Evolutionary conservation across 176 grass and related monocot genomes (phyloP), one percentile per base, ranked within the genome.

Genomic region (Cymbopogon citratus): DNA sequence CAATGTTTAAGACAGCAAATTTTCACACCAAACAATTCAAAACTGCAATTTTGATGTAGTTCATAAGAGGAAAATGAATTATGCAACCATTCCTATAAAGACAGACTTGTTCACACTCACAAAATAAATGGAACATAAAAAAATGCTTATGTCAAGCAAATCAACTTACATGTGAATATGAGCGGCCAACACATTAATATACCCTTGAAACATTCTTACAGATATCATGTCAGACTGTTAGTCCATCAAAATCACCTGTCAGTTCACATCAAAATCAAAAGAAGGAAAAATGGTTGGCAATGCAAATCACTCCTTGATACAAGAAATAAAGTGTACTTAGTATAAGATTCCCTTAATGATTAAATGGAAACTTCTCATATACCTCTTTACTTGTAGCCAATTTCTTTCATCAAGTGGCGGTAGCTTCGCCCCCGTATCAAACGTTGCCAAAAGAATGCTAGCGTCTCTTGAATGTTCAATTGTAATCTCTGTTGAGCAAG

Each of bases 321-420:
- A 75, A 45, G 66, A 66, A 64, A 60, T 25, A 3, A 25, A 60
- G 9, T 60, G 56, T 63, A 63, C 1, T 13, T 19, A 67, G 49
- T 41, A 60, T 41, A 78, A 59, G 59, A 77, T 66, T 2, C 6
- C 23, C 76, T 19, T 73, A 81, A 67, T 38, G 39, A 67, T 8
- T 23, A 44, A n/a, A 75, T 3, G 12, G 19, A 36, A 81, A 35
- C 25, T 64, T 81, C 25, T 67, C 33, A 74, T 49, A 67, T 74
- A 83, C 84, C 68, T 86, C 49, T 76, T 82, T 94, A 94, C 76
- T 99, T 99, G 79, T 95, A 99, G 79, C 92, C 89, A 36, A 90
- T 45, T 91, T 95, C 92, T 77, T 93, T 99, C 92, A 95, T 93
- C 34, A 95, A 91, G 57, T 99, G 92, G 23, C 96, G 89, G 84